Percentiles rank a stretch among this genome's conserved stretches.
These are phyloP conservation scores for Davidsoniella neocaledoniae DNA, from an alignment of 2,329 filamentous ascomycete species.

Conservation along the genomic window DNA sequence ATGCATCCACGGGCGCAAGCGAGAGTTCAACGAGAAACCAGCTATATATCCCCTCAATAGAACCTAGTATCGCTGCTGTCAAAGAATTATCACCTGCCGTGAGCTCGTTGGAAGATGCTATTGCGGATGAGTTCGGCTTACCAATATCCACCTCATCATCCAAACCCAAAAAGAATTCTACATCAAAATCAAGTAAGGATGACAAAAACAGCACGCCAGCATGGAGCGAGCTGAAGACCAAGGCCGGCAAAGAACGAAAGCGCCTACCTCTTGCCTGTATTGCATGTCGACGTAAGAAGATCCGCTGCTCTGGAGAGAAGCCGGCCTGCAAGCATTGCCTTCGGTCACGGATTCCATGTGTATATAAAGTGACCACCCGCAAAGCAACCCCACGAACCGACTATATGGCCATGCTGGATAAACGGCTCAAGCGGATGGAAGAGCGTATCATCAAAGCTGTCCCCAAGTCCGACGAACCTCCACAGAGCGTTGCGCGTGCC, in stretches of 20 bases:
- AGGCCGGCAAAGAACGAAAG: constrained; percentile 91
- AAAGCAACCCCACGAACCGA: constrained; percentile 91
- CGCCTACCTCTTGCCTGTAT: constrained; percentile 86
- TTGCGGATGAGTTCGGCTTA: constrained; percentile 40
- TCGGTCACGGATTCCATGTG: constrained; percentile 80
- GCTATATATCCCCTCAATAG: neutral
- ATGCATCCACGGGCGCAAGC: neutral
- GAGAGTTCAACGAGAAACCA: neutral
- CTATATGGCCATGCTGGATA: constrained; percentile 98
- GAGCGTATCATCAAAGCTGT: constrained; percentile 93
- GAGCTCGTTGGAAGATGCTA: constrained; percentile 34
- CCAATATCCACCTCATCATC: too few species aligned
- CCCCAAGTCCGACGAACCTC: constrained; percentile 61
- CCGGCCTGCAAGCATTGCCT: constrained; percentile 94
- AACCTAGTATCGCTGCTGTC: neutral
- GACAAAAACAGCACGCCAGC: constrained; percentile 42
- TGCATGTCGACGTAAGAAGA: constrained; percentile 91
- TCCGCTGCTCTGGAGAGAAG: constrained; percentile 93
- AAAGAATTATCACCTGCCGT: constrained; percentile 23
- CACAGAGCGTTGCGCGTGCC: constrained; percentile 49
- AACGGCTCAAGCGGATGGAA: constrained; percentile 90
- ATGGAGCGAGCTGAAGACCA: constrained; percentile 75
- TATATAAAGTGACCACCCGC: constrained; percentile 90
- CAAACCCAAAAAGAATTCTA: constrained; percentile 33
- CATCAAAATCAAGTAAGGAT: constrained; percentile 32